A percentile compares a stretch with the other conserved stretches of the same genome.
These are phyloP conservation scores for Linanthus parryae DNA, from an alignment of 148 eudicot species.

Conservation along the genomic window DNA sequence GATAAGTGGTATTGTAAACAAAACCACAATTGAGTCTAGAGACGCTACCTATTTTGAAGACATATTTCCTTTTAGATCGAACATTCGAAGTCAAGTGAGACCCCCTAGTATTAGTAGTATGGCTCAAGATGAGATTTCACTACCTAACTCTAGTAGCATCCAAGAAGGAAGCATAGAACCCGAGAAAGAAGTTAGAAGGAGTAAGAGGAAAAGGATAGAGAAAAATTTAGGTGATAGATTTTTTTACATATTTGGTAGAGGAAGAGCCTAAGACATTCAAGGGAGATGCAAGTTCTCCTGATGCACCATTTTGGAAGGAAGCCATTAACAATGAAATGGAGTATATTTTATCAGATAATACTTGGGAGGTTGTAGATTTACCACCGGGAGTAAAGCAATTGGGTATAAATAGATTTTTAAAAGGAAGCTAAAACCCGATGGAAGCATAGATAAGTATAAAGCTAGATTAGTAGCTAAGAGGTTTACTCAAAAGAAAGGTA, in stretches of 20 bases:
- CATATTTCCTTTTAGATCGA: neutral
- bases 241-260: neutral
- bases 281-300: neutral
- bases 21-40: neutral
- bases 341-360: neutral
- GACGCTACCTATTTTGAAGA: neutral
- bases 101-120: neutral
- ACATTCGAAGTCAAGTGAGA: neutral
- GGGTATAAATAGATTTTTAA: neutral
- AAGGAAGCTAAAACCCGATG: neutral
- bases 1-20: neutral
- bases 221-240: too few species aligned
- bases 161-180: too few species aligned
- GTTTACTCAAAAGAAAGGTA: too few species aligned
- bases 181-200: neutral
- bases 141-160: too few species aligned
- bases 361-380: neutral
- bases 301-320: neutral
- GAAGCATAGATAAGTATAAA: neutral
- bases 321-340: neutral
- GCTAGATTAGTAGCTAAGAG: too few species aligned
- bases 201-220: neutral
- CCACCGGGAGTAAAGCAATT: neutral
- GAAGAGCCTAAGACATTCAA: neutral
- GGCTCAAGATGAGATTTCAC: too few species aligned